phyloP scores from a whole-genome alignment of 2,329 filamentous ascomycete genomes.

The Acarospora socialis region DNA sequence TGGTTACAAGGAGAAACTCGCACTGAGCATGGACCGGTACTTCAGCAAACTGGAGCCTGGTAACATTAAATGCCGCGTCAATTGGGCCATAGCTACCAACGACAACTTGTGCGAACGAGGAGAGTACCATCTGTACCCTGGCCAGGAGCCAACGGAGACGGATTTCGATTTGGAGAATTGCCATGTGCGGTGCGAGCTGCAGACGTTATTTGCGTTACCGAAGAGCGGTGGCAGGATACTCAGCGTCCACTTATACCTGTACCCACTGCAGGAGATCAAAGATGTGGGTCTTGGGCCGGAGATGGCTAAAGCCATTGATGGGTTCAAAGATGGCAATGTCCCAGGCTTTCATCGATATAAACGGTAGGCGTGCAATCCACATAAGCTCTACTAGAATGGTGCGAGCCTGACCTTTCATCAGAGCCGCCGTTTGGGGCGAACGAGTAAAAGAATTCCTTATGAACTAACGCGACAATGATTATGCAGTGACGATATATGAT shows the following conservation, averaged over 20 bases:
- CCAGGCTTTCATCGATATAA: no score
- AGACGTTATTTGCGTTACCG: constrained; percentile 15
- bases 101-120: constrained; percentile 8
- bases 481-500: no score
- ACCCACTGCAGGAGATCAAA: constrained; percentile 14
- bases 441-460: no score
- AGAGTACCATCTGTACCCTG: constrained; percentile 14
- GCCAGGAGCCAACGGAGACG: constrained; percentile 9
- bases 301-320: no score
- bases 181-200: constrained; percentile 9
- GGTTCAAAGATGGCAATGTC: no score
- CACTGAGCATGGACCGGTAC: constrained; percentile 21
- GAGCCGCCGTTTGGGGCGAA: no score
- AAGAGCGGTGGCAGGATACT: constrained; percentile 13
- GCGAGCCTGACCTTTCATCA: no score
- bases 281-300: constrained; percentile 11
- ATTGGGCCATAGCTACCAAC: constrained; percentile 7
- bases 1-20: constrained; percentile 18
- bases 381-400: no score
- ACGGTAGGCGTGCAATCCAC: no score
- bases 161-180: constrained; percentile 7
- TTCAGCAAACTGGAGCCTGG: constrained; percentile 17
- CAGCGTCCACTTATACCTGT: constrained; percentile 16
- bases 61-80: constrained; percentile 1
- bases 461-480: no score